Conservation (phyloP, 169 alveolate genomes). For the Perkinsus olseni region DNA sequence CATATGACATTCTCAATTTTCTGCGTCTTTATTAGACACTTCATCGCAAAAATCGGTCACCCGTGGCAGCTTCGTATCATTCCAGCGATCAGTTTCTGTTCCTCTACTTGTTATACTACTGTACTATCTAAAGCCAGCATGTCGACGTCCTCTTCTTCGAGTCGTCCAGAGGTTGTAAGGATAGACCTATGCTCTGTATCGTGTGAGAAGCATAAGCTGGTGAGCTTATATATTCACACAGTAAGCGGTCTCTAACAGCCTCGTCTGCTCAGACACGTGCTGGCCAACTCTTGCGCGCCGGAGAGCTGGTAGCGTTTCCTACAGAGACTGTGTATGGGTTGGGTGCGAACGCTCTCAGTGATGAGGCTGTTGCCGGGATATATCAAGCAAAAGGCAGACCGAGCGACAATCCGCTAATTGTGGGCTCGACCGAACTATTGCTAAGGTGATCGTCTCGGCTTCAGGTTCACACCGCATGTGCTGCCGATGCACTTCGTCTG, state of each 20-base stretch:
- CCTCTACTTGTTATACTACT: not conserved
- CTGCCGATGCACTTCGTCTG: not conserved
- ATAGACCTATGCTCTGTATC: not conserved
- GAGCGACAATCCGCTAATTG: conserved; percentile 79
- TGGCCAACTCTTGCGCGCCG: conserved; percentile 16
- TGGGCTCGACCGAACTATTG: not conserved
- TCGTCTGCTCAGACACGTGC: not conserved
- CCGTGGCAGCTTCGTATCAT: no score
- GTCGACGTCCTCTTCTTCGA: not conserved
- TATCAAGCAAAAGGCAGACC: conserved; percentile 78
- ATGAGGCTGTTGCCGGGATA: conserved; percentile 57
- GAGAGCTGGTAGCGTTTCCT: conserved; percentile 80
- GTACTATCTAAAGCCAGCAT: not conserved
- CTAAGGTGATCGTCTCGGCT: not conserved
- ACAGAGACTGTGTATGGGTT: conserved; percentile 91
- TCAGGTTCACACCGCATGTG: not conserved
- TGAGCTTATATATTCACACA: not conserved
- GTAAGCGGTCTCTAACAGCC: not conserved
- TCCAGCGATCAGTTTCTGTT: not conserved
- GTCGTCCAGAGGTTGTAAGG: not conserved
- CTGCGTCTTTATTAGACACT: no score
- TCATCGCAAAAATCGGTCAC: no score
- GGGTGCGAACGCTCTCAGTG: conserved; percentile 80
- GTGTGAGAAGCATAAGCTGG: not conserved
- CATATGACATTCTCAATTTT: no score